Conservation (phyloP, 2,329 filamentous ascomycete species). For the Nemania bipapillata region DNA sequence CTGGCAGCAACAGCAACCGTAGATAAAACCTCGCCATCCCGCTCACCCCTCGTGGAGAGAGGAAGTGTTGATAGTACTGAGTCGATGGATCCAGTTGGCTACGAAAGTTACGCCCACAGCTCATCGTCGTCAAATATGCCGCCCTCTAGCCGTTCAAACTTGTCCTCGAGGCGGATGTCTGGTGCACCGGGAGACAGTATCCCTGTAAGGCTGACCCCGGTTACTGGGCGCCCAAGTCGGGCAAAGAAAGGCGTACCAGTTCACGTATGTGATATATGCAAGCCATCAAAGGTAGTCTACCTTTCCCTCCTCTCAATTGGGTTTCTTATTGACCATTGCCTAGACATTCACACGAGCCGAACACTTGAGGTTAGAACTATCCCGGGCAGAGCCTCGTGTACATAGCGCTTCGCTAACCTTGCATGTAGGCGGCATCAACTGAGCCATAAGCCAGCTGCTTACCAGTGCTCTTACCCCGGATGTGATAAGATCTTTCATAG, state of each 20-base stretch:
- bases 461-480: conserved; percentile 62
- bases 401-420: conserved; percentile 43
- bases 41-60: conserved; percentile 49
- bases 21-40: conserved; percentile 42
- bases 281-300: conserved; percentile 61
- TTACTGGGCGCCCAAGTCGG: conserved; percentile 67
- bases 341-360: conserved; percentile 72
- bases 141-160: conserved; percentile 46
- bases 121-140: conserved; percentile 52
- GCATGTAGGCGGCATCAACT: conserved; percentile 67
- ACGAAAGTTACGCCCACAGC: conserved; percentile 52
- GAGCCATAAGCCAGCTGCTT: conserved; percentile 66
- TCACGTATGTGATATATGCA: conserved; percentile 65
- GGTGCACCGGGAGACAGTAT: conserved; percentile 52
- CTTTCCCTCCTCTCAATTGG: conserved; percentile 5
- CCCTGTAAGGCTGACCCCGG: conserved; percentile 65
- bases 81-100: conserved; percentile 59
- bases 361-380: conserved; percentile 64
- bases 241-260: conserved; percentile 70
- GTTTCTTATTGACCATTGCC: conserved; percentile 39
- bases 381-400: neutral
- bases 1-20: conserved; percentile 14
- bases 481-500: conserved; percentile 69
- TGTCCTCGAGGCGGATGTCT: conserved; percentile 57
- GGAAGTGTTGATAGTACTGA: conserved; percentile 62